A percentile compares a stretch with the other conserved stretches of the same genome.
phyloP scores from a whole-genome alignment of 2,329 filamentous ascomycete genomes.

The Sporothrix pseudoabietina region DNA sequence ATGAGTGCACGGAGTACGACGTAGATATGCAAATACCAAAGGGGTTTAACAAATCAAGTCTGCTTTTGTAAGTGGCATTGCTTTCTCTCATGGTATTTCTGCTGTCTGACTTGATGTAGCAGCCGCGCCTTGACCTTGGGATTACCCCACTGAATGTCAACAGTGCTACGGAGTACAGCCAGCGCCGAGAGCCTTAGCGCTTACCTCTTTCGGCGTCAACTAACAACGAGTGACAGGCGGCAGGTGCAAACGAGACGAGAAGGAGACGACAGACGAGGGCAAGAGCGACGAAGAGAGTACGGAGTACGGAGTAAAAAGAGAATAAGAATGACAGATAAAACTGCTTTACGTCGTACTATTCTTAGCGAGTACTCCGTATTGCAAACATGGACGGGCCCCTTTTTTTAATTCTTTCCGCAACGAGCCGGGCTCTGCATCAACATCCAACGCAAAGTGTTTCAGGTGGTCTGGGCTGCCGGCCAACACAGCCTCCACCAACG shows the following conservation, averaged over 20 bases:
- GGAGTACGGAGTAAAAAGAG: not conserved
- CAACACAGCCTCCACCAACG: conserved; percentile 31
- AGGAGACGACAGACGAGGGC: not conserved
- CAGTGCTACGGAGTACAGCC: not conserved
- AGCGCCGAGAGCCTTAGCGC: not conserved
- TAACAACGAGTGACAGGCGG: not conserved
- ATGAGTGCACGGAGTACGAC: too few species aligned
- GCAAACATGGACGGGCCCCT: conserved; percentile 12
- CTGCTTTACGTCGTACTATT: too few species aligned
- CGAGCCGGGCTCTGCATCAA: conserved; percentile 19
- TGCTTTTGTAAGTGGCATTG: too few species aligned
- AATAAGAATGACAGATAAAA: not conserved
- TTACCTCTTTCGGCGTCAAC: conserved; percentile 13
- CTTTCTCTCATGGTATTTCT: too few species aligned
- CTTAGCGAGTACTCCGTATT: not conserved
- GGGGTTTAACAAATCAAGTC: too few species aligned
- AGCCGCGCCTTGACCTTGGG: not conserved
- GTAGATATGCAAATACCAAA: too few species aligned
- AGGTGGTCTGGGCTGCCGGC: conserved; percentile 20
- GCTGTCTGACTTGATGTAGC: not conserved
- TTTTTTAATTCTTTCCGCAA: not conserved
- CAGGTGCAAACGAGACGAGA: conserved; percentile 2
- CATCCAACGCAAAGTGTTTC: conserved; percentile 34
- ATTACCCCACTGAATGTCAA: not conserved
- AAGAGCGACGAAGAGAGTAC: not conserved